Base-by-base conservation (phyloP, 2,329 filamentous ascomycete genomes). In the Cladosporium velox region DNA sequence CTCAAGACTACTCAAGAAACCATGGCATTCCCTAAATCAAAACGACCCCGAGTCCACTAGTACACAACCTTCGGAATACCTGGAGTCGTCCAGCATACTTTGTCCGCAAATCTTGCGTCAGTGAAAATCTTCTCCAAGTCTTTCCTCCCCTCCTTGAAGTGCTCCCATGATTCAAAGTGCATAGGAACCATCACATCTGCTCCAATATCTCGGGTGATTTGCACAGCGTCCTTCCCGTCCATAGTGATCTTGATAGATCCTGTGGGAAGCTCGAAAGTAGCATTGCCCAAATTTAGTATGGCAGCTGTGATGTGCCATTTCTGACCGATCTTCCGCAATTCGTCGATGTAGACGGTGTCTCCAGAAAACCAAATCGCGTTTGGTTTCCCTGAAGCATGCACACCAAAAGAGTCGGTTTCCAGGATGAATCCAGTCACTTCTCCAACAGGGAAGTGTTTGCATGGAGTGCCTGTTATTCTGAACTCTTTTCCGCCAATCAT, bases 321-420 rank as follows among this genome's bases (percentile, higher is more conserved):
- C 55, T 28, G 34, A 11, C 26, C 55, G 4, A 59, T 59, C 12
- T 30, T 2, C 21, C 18, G 18, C n/a, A 61, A 14, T 28, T 83
- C 81, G 1, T 78, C 73, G 0, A 82, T 70, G 64, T 84, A 83
- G 4, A 84, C 77, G 0, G 82, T 85, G 66, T 85, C 83, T 0
- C 83, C 82, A 0, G 82, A 79, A 70, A 85, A 82, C 67, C 80
- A 85, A 8, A 84, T 77, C 2, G 77, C 82, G 65, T 84, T 84
- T 0, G 79, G 82, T 0, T 69, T 69, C 0, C 79, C 79, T 4
- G 78, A 72, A 5, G 71, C 68, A 10, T 30, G 2, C 15, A n/a
- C 34, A 1, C 82, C 81, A 47, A 84, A 83, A 0, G 72, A 72
- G 0, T 72, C 65, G 0, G 73, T 69, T 0, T 75, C 76, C 2